Conservation (phyloP, 2,329 filamentous ascomycete genomes). For the Diaporthe caulivora region DNA sequence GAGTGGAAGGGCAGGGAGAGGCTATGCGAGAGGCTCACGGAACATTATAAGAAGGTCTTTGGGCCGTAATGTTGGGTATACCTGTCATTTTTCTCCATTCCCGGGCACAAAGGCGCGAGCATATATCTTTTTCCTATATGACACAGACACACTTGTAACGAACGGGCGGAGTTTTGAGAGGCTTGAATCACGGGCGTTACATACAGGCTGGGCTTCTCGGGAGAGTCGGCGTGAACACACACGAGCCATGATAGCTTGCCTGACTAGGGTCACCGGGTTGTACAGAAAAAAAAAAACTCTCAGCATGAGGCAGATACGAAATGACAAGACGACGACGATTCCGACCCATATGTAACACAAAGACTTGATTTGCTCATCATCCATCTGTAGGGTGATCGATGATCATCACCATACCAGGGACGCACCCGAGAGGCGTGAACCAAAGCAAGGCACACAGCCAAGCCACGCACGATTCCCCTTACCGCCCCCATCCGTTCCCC, state of each 20-base stretch:
- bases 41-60: constrained; percentile 57
- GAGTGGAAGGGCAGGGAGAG: constrained; percentile 37
- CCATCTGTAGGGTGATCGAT: neutral
- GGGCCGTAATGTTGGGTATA: neutral
- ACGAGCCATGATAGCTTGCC: neutral
- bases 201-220: neutral
- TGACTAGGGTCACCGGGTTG: no score
- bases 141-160: neutral
- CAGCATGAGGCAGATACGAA: constrained; percentile 17
- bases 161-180: neutral
- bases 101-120: neutral
- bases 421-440: no score
- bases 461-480: constrained; percentile 9
- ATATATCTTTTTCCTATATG: neutral
- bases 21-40: constrained; percentile 52
- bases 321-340: constrained; percentile 19
- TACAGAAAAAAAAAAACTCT: neutral
- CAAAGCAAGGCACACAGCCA: neutral
- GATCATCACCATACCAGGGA: no score
- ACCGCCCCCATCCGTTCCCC: constrained; percentile 4
- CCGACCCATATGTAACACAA: constrained; percentile 1
- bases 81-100: no score
- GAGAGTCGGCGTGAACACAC: neutral
- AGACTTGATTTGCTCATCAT: neutral
- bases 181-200: neutral